Evolutionary conservation across 2,329 filamentous ascomycete species (phyloP), one percentile per base, ranked within the genome.

Genomic region (Apiospora sp.): DNA sequence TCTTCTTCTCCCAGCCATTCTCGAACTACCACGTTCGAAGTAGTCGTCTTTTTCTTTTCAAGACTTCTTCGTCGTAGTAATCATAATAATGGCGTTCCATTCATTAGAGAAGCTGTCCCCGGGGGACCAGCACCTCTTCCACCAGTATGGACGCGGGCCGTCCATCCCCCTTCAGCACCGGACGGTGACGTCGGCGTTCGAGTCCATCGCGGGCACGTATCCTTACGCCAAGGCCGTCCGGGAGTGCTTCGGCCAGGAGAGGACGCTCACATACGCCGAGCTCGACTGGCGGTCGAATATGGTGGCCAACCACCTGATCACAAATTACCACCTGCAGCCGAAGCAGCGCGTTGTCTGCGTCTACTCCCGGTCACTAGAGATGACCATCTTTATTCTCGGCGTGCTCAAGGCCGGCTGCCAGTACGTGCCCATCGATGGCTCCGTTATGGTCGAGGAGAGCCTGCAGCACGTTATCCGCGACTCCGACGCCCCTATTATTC

Each of bases 81-180:
- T 27, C 24, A 70, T 68, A 48, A 70, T 27, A 41, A 70, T 70
- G 69, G 34, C 49, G 34, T 70, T 70, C 69, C 49, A 70, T 43
- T 70, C 69, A 22, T 22, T 70, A 14, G 48, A 70, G 51, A 43
- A 43, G 37, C 69, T 70, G 46, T 27, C 69, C 30, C 69, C 49
- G 51, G 68, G 69, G 48, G 69, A 70, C 49, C 69, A 70, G 69
- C 48, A 48, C 19, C 49, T 70, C 4, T 70, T 70, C 41, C 61
- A 37, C 69, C 69, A 61, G 30, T 70, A 54, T 61, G 69, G 69
- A 54, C 69, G 69, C 69, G 69, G 69, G 48, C 69, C 30, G 69
- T 54, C 69, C 34, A 54, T 54, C 27, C 69, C 69, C 19, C 19
- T 70, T 13, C 46, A 48, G 48, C 51, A 70, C 69, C 22, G 37